These are phyloP conservation scores for Mycena chlorophos DNA, from an alignment of 768 basidiomycete species.

Conservation along the genomic window DNA sequence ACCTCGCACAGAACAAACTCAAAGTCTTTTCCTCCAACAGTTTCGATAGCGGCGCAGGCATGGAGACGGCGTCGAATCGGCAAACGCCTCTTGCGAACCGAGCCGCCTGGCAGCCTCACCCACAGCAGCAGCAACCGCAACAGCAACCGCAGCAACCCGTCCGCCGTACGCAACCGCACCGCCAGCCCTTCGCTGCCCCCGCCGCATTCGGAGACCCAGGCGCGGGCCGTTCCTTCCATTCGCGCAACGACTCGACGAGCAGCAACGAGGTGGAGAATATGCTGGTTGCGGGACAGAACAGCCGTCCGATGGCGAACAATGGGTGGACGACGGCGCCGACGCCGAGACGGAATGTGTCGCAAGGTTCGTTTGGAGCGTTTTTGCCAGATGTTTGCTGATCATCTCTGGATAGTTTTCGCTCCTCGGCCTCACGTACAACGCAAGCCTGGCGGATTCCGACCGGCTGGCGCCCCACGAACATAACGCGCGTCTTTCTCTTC, in stretches of 20 bases:
- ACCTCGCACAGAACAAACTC: slow-evolving; percentile 26
- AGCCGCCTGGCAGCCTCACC: slow-evolving; percentile 34
- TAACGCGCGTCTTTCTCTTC: no score
- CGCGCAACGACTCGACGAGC: slow-evolving; percentile 50
- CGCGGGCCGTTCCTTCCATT: slow-evolving; percentile 45
- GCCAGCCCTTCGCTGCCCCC: slow-evolving; percentile 47
- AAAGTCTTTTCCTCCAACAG: slow-evolving; percentile 29
- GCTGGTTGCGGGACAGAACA: slow-evolving; percentile 37
- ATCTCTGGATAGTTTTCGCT: slow-evolving; percentile 41
- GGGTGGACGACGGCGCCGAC: slow-evolving; percentile 39
- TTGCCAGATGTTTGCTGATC: background rate
- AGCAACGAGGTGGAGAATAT: slow-evolving; percentile 77
- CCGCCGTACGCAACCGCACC: slow-evolving; percentile 42
- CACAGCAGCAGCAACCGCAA: slow-evolving; percentile 33
- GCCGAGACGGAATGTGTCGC: slow-evolving; percentile 26
- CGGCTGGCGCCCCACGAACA: no score
- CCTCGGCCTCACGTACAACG: slow-evolving; percentile 35
- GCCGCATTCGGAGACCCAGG: background rate
- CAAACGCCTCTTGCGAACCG: slow-evolving; percentile 66
- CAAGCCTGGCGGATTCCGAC: slow-evolving; percentile 44
- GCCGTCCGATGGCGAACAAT: slow-evolving; percentile 26
- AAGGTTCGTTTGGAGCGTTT: slow-evolving; percentile 22
- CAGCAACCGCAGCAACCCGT: slow-evolving; percentile 32
- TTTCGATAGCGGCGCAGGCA: slow-evolving; percentile 55
- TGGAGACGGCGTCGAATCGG: slow-evolving; percentile 57